A percentile compares a stretch with the other conserved stretches of the same genome.
phyloP scores from a whole-genome alignment of 169 alveolate species.

The Plasmodium gaboni region DNA sequence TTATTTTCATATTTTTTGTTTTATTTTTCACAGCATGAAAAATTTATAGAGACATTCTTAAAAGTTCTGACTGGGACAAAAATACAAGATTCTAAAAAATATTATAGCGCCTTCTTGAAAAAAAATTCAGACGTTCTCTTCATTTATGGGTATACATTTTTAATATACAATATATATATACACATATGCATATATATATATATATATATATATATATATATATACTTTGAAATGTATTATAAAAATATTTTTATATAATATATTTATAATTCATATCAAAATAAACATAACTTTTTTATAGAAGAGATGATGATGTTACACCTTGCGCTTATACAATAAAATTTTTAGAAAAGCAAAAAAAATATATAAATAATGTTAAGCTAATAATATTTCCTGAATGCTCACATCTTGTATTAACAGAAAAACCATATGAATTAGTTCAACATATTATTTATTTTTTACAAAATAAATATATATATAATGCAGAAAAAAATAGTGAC shows the following conservation, averaged over 20 bases:
- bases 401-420: slow-evolving; percentile 63
- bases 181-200: background rate
- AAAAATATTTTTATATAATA: background rate
- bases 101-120: slow-evolving; percentile 58
- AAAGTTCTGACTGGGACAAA: slow-evolving; percentile 57
- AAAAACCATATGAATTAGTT: slow-evolving; percentile 34
- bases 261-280: background rate
- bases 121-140: slow-evolving; percentile 55
- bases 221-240: background rate
- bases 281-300: background rate
- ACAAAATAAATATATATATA: background rate
- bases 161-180: background rate
- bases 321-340: slow-evolving; percentile 51
- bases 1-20: slow-evolving; percentile 8
- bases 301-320: slow-evolving; percentile 49
- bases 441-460: slow-evolving; percentile 39
- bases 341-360: slow-evolving; percentile 49
- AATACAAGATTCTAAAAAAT: slow-evolving; percentile 62
- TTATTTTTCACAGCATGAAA: slow-evolving; percentile 47
- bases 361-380: slow-evolving; percentile 51
- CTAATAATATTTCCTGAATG: slow-evolving; percentile 68
- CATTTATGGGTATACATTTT: slow-evolving; percentile 50
- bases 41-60: slow-evolving; percentile 65
- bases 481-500: too few relatives aligned
- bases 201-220: background rate